Base-by-base conservation (phyloP, 2,329 filamentous ascomycete species). In the Aspergillus thermomutatus region DNA sequence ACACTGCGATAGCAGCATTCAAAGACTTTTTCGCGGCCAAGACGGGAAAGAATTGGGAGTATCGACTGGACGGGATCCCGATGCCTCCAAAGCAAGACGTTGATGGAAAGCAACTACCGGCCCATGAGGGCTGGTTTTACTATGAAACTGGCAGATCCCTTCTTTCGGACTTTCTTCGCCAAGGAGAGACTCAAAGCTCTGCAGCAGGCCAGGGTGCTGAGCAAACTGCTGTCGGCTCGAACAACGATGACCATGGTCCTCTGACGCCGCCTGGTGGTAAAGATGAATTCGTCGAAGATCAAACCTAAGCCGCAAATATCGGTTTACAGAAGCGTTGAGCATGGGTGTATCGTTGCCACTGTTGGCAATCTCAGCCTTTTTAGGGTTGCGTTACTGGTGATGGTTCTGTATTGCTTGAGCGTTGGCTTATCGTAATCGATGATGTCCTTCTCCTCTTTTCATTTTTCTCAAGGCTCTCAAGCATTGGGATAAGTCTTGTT, bases 1-100 rank as follows among this genome's bases (percentile, higher is more conserved):
- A 70, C 1, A 49, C 63, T 1, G 83, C 85, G 26, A 77, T 83
- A 56, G 60, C 61, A 0, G 71, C 74, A 0, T 89, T 90, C 67
- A 77, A 76, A 57, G 62, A 70, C 0, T 85, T 87, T 62, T 90
- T 90, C 67, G 69, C 68, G 10, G 72, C 75, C 7, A 84, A 84
- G 68, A 85, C 85, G 0, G 82, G 83, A 0, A 74, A 85, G 9
- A 67, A 75, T 1, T 90, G 87, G 87, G 76, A 82, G n/a, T 73
- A 85, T 4, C 64, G 67, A 26, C 54, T 59, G 11, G 54, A 63
- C 37, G 61, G 56, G 25, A 64, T 54, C 7, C 26, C 49, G 34
- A 58, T 60, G 4, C 47, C 60, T 8, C 61, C 64, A 0, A 71
- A 66, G 55, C 60, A n/a, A 21, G 65, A 67, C 31, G n/a, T 46